Evolutionary conservation across 2,329 filamentous ascomycete genomes (phyloP), one percentile per base, ranked within the genome.

Genomic region (Colletotrichum lupini): DNA sequence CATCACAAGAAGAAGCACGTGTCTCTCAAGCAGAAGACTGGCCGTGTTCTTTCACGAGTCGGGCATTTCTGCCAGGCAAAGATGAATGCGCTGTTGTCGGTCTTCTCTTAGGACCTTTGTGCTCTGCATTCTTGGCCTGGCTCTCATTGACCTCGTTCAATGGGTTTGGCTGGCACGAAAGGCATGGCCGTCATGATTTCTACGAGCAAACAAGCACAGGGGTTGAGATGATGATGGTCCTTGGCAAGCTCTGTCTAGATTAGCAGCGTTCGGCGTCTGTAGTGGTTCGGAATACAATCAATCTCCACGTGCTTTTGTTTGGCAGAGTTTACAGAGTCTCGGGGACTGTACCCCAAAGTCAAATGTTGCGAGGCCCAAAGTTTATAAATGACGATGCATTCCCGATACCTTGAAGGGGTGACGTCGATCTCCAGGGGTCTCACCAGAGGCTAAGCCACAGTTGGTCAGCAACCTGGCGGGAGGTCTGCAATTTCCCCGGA

Each of bases 401-500:
- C 63, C 62, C 63, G 32, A 56, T 49, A 61, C 57, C 64, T 62
- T n/a, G 22, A 35, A 46, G 28, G 22, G 52, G 70, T 72, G 70
- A 73, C 70, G 71, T 73, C 67, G 71, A 52, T n/a, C 19, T 56
- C 61, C 56, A 66, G 49, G 67, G 67, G 60, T 64, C 59, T 30
- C 28, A 14, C 28, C 53, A 28, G 52, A 37, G 57, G 57, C 67
- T 66, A 46, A 73, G 67, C 67, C 56, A 71, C 71, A 65, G 67
- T 19, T 63, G 65, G 60, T 52, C 64, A 68, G 60, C 65, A 72
- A 19, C 42, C 26, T 35, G 65, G 61, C 53, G 42, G 35, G 56
- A 49, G 32, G 22, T 55, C 55, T 42, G 71, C 35, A 73, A 71
- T 73, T 73, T 71, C 71, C 71, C 71, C 71, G 22, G 67, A 62